Evolutionary conservation across 2,329 filamentous ascomycete genomes (phyloP).

Genomic region (Graphilbum fragrans): DNA sequence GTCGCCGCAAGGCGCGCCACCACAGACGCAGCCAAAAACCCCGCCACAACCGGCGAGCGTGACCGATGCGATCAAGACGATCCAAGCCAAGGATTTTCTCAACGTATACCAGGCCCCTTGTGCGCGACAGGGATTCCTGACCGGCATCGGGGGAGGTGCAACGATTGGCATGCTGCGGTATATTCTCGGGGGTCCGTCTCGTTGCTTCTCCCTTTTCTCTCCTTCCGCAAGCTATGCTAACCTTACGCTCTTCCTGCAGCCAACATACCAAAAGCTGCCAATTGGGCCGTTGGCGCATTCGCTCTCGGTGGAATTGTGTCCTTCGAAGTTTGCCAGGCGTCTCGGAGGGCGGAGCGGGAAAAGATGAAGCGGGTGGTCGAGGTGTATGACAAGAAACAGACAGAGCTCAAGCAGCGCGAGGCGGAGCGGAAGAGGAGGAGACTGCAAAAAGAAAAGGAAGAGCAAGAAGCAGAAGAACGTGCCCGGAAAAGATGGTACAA

Average conservation of each 20-base stretch:
- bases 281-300: constrained; percentile 78
- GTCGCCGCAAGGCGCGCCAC: background rate
- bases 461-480: constrained; percentile 16
- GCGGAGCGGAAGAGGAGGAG: constrained; percentile 31
- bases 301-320: constrained; percentile 55
- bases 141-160: constrained; percentile 72
- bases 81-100: constrained; percentile 57
- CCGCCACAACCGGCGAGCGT: constrained; percentile 20
- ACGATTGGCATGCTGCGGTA: constrained; percentile 62
- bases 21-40: background rate
- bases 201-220: background rate
- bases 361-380: constrained; percentile 81
- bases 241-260: constrained; percentile 21
- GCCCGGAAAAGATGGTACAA: constrained; percentile 38
- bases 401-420: constrained; percentile 39
- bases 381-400: constrained; percentile 62
- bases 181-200: constrained; percentile 54
- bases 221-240: background rate
- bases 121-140: constrained; percentile 68
- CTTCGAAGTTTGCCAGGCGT: constrained; percentile 76
- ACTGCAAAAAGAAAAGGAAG: constrained; percentile 12
- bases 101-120: constrained; percentile 72
- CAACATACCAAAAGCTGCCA: constrained; percentile 54
- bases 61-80: constrained; percentile 53
- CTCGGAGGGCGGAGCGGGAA: constrained; percentile 60